Conservation (phyloP, 495 filamentous ascomycete species). For the Penicilliopsis zonata region DNA sequence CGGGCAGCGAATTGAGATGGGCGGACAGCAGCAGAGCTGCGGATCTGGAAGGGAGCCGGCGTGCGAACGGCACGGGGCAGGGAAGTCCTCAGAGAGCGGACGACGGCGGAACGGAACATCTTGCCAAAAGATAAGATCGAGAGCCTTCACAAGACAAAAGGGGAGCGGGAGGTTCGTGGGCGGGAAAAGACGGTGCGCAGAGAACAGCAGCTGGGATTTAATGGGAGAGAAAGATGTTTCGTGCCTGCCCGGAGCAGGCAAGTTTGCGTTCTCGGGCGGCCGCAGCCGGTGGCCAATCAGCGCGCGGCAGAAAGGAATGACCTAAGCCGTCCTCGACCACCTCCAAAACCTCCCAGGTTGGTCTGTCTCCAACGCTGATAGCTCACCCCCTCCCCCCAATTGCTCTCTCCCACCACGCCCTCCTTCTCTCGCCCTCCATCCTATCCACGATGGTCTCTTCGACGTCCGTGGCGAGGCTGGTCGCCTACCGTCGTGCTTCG, state of each 20-base stretch:
- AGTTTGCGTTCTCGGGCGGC: no score
- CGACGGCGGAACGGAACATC: constrained; percentile 80
- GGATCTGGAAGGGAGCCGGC: constrained; percentile 41
- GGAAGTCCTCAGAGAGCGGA: constrained; percentile 50
- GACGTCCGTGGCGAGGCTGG: constrained; percentile 39
- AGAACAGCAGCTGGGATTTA: constrained; percentile 5
- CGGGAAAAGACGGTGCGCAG: constrained; percentile 3
- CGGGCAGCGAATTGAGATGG: constrained; percentile 34
- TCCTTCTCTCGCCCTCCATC: constrained; percentile 6
- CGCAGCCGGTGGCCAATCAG: constrained; percentile 35
- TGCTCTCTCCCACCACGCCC: constrained; percentile 8
- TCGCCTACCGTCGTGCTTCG: constrained; percentile 32
- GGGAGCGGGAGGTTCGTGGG: constrained; percentile 9
- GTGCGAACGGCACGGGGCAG: constrained; percentile 44
- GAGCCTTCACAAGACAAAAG: constrained; percentile 9
- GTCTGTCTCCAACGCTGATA: no score
- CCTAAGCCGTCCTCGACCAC: constrained; percentile 29
- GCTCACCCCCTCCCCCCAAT: constrained; percentile 6
- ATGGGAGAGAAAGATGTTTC: constrained; percentile 9
- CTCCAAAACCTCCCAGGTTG: constrained; percentile 13
- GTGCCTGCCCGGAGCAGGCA: constrained; percentile 22
- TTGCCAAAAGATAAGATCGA: constrained; percentile 17
- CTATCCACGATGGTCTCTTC: constrained; percentile 38
- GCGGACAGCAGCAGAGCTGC: constrained; percentile 41
- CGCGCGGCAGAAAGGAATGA: constrained; percentile 31